Evolutionary conservation across 192 early-diverging fungal genomes (phyloP).

Genomic region (Coemansia sp.): DNA sequence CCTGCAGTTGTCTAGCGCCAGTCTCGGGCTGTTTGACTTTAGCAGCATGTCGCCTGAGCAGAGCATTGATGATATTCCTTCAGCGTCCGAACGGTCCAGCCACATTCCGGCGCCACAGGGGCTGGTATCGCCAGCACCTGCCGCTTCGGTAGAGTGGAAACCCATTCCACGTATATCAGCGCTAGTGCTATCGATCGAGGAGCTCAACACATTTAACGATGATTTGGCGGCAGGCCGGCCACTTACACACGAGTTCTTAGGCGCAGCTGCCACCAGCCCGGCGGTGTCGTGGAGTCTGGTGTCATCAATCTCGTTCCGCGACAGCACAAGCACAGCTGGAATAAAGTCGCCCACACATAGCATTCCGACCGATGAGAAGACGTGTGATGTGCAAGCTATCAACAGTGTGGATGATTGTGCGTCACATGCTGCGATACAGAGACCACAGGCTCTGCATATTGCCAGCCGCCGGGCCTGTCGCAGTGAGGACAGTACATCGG

Average conservation of each 20-base stretch:
- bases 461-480: constrained; percentile 1
- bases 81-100: background rate
- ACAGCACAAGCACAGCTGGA: constrained; percentile 3
- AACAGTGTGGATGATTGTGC: constrained; percentile 1
- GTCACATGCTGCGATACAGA: constrained; percentile 10
- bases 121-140: background rate
- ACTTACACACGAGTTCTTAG: background rate
- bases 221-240: constrained; percentile 1
- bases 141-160: background rate
- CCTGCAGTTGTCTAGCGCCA: background rate
- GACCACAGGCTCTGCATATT: constrained; percentile 12
- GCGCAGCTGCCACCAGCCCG: background rate
- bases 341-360: constrained; percentile 1
- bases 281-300: constrained; percentile 16
- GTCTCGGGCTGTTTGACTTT: background rate
- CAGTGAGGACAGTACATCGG: background rate
- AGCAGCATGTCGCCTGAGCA: background rate
- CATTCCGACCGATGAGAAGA: constrained; percentile 1
- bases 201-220: constrained; percentile 27
- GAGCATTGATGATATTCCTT: constrained; percentile 4
- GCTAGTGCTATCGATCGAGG: constrained; percentile 33
- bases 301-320: constrained; percentile 11
- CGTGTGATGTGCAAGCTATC: background rate
- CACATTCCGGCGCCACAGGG: background rate
- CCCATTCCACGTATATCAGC: constrained; percentile 2